Percentiles rank a stretch among this genome's conserved stretches.
Conservation (phyloP, 2,329 filamentous ascomycete species). For the Graphium sp. region DNA sequence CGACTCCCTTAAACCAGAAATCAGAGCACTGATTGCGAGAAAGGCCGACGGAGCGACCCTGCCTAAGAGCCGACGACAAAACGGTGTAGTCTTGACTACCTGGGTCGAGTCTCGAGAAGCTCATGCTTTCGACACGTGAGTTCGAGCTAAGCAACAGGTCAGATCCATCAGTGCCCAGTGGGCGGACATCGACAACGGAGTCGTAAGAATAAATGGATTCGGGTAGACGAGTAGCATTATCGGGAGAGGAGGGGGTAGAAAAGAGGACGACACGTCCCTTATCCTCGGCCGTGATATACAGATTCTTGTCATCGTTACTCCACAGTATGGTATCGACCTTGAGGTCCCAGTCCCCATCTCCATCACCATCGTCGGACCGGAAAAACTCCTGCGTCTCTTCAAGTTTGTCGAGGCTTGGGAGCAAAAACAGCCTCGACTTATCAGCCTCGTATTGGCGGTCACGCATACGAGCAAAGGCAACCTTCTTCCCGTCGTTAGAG, state of each 20-base stretch:
- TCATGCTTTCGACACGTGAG: constrained; percentile 56
- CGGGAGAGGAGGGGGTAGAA: constrained; percentile 38
- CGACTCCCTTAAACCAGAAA: constrained; percentile 27
- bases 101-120: constrained; percentile 44
- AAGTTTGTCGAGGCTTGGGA: constrained; percentile 42
- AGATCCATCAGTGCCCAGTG: constrained; percentile 27
- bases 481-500: constrained; percentile 50
- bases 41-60: constrained; percentile 51
- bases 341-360: constrained; percentile 37
- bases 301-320: constrained; percentile 38
- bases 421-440: constrained; percentile 49
- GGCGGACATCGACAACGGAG: constrained; percentile 32
- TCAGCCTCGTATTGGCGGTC: constrained; percentile 67
- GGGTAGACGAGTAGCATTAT: constrained; percentile 29
- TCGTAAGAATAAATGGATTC: constrained; percentile 32
- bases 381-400: constrained; percentile 45
- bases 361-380: constrained; percentile 42
- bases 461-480: constrained; percentile 69
- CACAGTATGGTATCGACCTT: constrained; percentile 39
- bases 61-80: constrained; percentile 49
- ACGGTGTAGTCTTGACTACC: constrained; percentile 14
- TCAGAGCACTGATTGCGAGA: constrained; percentile 46
- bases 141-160: constrained; percentile 48
- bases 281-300: constrained; percentile 64
- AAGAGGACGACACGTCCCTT: constrained; percentile 45